A percentile compares a stretch with the other conserved stretches of the same genome.
These are phyloP conservation scores for Ophiostoma montium DNA, from an alignment of 2,329 filamentous ascomycete genomes.

Conservation along the genomic window DNA sequence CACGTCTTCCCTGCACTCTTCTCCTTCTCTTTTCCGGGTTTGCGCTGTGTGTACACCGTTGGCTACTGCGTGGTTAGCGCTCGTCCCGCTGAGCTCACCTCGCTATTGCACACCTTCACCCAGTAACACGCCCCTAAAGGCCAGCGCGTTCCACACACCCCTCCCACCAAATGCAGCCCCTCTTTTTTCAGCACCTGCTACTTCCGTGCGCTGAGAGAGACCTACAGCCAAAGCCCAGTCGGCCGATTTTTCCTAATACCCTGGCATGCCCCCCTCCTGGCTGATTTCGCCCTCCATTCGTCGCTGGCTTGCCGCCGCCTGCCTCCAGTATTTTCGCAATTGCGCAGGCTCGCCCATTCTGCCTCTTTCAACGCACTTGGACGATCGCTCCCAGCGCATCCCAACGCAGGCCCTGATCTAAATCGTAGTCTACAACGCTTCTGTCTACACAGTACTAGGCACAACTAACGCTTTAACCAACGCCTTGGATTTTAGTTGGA, in stretches of 20 bases:
- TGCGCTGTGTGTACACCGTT: too few relatives aligned
- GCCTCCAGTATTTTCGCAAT: neutral
- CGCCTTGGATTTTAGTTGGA: too few relatives aligned
- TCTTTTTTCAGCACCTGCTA: neutral
- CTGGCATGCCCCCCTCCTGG: slow-evolving; percentile 7
- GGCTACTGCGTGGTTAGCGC: too few relatives aligned
- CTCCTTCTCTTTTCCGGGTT: too few relatives aligned
- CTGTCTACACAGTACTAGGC: too few relatives aligned
- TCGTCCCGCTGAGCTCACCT: neutral
- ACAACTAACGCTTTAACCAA: too few relatives aligned
- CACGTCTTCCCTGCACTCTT: too few relatives aligned
- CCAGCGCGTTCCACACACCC: neutral
- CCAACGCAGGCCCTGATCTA: too few relatives aligned
- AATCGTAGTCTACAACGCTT: neutral
- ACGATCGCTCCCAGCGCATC: neutral
- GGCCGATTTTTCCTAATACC: slow-evolving; percentile 11
- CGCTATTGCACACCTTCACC: neutral
- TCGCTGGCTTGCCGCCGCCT: neutral
- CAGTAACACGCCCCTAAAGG: neutral
- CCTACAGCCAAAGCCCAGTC: neutral
- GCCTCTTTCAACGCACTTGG: neutral
- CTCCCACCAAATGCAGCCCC: neutral
- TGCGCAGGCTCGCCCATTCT: neutral
- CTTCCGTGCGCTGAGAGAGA: neutral
- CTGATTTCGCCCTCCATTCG: neutral